Evolutionary conservation across 768 basidiomycete species (phyloP), one percentile per base, ranked within the genome.

Genomic region (Gloeostereum incarnatum): DNA sequence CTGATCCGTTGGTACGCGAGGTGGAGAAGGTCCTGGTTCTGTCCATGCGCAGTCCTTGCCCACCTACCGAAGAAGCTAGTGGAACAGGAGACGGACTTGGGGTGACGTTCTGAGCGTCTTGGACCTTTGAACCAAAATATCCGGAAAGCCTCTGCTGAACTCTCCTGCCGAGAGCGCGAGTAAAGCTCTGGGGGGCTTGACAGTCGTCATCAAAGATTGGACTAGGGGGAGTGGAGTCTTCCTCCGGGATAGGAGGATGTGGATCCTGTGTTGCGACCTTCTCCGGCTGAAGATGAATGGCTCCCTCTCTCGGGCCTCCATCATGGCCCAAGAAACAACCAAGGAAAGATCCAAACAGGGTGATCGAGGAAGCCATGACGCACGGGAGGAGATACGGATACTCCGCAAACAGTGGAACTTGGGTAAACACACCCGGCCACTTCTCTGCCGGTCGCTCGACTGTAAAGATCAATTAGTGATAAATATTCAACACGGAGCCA

Each of bases 371-470:
- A 23, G 91, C 91, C 32, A 93, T 59, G 14, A 68, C 62, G 51
- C 86, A 89, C 1, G 96, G 93, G 11, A 99, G 66, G 26, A 98
- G 72, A 55, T 99, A 99, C 1, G 96, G 96, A 54, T 87, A 91
- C 5, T 64, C 65, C 18, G 74, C 69, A 53, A 97, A 86, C 16
- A 97, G 49, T 2, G 71, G 63, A 4, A 79, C 49, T 17, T 74
- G 62, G 33, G 65, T 71, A 57, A 94, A 94, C 3, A 76, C 56
- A 1, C 65, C 60, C 2, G 93, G 90, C 81, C 88, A 94, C 53
- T 96, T 97, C 32, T 68, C 68, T 1, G 81, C 86, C 7, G 92
- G 92, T 21, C 73, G 73, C 64, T 88, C 89, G 47, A 86, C 85
- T 90, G 49, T n/a, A n/a, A n/a, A 21, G 39, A 44, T 46, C 24